These are phyloP conservation scores for Teratosphaeria pseudoeucalypti DNA, from an alignment of 2,329 filamentous ascomycete species.

Conservation along the genomic window DNA sequence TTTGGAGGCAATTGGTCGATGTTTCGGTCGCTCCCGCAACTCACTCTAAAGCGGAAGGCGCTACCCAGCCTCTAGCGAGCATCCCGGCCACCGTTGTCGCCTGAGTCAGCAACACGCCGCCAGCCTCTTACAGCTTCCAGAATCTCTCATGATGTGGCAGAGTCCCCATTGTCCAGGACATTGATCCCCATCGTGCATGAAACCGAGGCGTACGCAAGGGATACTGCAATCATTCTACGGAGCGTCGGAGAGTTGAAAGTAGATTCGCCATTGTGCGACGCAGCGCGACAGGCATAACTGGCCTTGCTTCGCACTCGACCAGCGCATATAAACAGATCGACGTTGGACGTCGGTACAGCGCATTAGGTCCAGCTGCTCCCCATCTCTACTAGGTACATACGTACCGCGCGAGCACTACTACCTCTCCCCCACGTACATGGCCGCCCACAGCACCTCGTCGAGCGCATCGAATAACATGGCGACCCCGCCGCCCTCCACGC, in stretches of 20 bases:
- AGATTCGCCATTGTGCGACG: background rate
- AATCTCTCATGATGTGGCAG: background rate
- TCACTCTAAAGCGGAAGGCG: too few relatives aligned
- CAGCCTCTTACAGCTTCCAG: background rate
- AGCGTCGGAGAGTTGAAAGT: background rate
- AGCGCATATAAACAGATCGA: background rate
- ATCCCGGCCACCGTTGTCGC: too few relatives aligned
- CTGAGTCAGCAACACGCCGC: background rate
- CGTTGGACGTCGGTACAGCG: background rate
- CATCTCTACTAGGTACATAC: background rate
- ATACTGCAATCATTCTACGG: background rate
- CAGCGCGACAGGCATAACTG: background rate
- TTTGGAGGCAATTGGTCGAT: background rate
- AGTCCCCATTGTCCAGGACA: background rate
- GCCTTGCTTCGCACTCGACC: background rate
- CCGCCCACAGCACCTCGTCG: background rate
- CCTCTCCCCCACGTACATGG: background rate
- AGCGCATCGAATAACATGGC: constrained; percentile 28
- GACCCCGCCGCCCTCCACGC: constrained; percentile 55
- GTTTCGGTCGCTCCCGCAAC: background rate
- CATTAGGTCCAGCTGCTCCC: background rate
- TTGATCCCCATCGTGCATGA: background rate
- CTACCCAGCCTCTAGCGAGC: too few relatives aligned
- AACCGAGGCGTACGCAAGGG: background rate
- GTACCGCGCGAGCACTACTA: background rate